Evolutionary conservation across 257 asterid species (phyloP).

Genomic region (Nicotiana tabacum): DNA sequence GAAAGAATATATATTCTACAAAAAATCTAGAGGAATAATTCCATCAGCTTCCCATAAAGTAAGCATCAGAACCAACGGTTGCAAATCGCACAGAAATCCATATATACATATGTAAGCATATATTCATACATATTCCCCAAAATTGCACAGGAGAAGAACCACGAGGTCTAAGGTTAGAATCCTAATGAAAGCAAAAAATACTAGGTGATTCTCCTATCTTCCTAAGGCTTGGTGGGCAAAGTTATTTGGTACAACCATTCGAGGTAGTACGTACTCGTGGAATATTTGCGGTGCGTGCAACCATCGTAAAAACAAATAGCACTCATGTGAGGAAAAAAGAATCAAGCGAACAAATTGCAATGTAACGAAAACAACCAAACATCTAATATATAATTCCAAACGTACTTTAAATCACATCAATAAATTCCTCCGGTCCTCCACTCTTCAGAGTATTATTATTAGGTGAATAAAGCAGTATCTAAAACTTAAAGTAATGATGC

Average conservation of each 20-base stretch:
- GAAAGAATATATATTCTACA: slow-evolving; percentile 10
- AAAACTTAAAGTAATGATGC: neutral
- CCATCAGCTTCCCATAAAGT: slow-evolving; percentile 28
- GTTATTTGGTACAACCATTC: too few relatives aligned
- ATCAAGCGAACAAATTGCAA: slow-evolving; percentile 11
- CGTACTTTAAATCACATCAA: slow-evolving; percentile 26
- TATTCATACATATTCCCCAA: slow-evolving; percentile 38
- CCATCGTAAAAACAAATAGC: slow-evolving; percentile 13
- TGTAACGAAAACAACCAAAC: slow-evolving; percentile 27
- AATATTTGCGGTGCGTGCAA: too few relatives aligned
- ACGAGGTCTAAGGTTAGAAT: too few relatives aligned
- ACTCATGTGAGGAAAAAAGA: slow-evolving; percentile 20
- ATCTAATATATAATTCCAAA: slow-evolving; percentile 36
- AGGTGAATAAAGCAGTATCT: slow-evolving; percentile 14
- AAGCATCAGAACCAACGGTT: slow-evolving; percentile 59
- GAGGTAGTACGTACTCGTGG: too few relatives aligned
- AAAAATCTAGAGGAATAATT: slow-evolving; percentile 17
- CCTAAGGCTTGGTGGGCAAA: too few relatives aligned
- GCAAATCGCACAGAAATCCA: slow-evolving; percentile 32
- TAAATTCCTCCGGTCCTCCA: slow-evolving; percentile 17
- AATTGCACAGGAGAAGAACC: neutral
- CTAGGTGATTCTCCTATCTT: too few relatives aligned
- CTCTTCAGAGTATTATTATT: neutral
- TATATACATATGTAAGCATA: slow-evolving; percentile 2
- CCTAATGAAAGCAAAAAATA: too few relatives aligned